Conservation (phyloP, 2,329 filamentous ascomycete species). For the Phialophora macrospora region DNA sequence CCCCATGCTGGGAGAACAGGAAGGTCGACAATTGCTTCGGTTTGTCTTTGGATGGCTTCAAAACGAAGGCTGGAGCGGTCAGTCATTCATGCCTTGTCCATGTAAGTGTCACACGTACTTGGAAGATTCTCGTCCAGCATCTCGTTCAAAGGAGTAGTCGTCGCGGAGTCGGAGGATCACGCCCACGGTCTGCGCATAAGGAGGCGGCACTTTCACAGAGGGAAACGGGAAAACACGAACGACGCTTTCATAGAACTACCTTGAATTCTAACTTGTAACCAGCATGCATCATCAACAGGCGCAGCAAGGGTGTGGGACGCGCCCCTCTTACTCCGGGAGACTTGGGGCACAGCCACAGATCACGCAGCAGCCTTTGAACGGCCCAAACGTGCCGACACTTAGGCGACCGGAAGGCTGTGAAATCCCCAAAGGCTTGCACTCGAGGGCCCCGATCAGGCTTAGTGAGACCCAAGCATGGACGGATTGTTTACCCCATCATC, state of each 20-base stretch:
- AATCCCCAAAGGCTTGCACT: not conserved
- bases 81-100: conserved; percentile 23
- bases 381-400: not conserved
- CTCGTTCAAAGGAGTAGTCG: not conserved
- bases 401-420: conserved; percentile 12
- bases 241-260: not conserved
- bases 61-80: conserved; percentile 59
- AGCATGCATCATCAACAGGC: conserved; percentile 3
- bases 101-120: conserved; percentile 51
- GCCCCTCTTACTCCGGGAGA: conserved; percentile 11
- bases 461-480: not conserved
- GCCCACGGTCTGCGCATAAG: not conserved
- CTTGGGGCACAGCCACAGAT: conserved; percentile 15
- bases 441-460: not conserved
- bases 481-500: not conserved
- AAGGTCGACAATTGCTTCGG: conserved; percentile 48
- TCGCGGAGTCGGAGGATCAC: not conserved
- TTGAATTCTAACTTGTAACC: not conserved
- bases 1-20: conserved; percentile 70
- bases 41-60: conserved; percentile 58
- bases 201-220: not conserved
- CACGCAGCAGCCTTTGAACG: conserved; percentile 4
- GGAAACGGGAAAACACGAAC: not conserved
- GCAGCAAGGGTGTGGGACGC: not conserved
- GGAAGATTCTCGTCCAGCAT: conserved; percentile 98